Base-by-base conservation (phyloP, 1,284 basidiomycete genomes). In the Vanrija humicola region DNA sequence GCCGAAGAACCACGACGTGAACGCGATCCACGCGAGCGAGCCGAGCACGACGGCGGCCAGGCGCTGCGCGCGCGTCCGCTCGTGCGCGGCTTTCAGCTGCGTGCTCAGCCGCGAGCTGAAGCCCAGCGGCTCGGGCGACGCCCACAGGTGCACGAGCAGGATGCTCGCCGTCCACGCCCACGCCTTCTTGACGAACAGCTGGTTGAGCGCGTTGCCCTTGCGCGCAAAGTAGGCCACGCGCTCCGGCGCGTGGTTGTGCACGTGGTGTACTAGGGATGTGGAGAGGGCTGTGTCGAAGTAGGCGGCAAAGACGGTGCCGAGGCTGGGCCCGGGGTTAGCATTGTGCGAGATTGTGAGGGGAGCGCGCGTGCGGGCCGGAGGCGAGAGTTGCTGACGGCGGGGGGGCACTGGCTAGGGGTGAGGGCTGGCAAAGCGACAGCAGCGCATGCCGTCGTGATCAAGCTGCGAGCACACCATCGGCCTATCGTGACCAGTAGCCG, bases 1-100 rank as follows among this genome's bases (percentile, higher is more conserved):
- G 0, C 94, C 93, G 66, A 96, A 93, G 80, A 94, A 95, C 92
- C 91, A 96, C 52, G 80, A 80, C 3, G 90, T 86, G 78, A 91
- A 91, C 10, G 81, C 72, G 45, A 86, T 73, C 90, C 90, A 95
- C 44, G 83, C 79, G 19, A 76, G 69, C 7, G 88, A 89, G 49
- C 84, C 86, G 21, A 82, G 67, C n/a, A 79, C 59, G 79, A 83
- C 92, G 51, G 86, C 82, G 38, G 77, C 59, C 5, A 87, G 59
- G 40, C 84, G 77, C 46, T 77, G 66, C 9, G 57, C 58, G 3
- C 80, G 79, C 25, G 80, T 79, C 7, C 74, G 56, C 56, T 59
- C 80, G 39, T 79, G 82, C 2, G 54, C 51, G 10, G 57, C 52
- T 46, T 52, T 48, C 39, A 52, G 44, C 25, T 6, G 49, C 19